Base-by-base conservation (phyloP, 2,329 filamentous ascomycete genomes). In the Diaporthe destruens region DNA sequence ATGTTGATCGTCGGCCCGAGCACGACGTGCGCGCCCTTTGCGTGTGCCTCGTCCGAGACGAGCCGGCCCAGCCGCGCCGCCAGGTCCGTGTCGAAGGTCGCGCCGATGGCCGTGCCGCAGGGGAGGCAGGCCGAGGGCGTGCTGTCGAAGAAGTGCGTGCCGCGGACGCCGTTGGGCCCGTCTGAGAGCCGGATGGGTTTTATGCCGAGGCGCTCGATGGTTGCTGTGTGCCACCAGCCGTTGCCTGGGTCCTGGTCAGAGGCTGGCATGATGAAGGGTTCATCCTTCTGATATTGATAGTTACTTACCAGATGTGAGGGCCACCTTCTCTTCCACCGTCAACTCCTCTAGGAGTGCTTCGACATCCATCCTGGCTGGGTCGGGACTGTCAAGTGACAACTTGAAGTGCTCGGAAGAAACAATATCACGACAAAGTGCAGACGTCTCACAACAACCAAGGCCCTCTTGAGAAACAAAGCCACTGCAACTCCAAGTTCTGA, bases 21-120 rank as follows among this genome's bases (percentile, higher is more conserved):
- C 76, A 92, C 89, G 20, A 93, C 87, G 76, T 94, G 91, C 11
- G 92, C 87, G 66, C 91, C 92, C 81, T 95, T 95, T 67, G 76
- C 78, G 18, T 77, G 76, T 0, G 80, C 77, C 56, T 83, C 91
- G 32, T 88, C 85, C n/a, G 87, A 90, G 71, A 92, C 85, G 23
- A 89, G 82, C 18, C 84, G 81, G 16, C 91, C 91, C 25, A 90
- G 85, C 66, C 87, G 80, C 59, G 87, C 81, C 42, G 91, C 84
- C 23, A 92, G 81, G 5, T 89, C 85, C 2, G 83, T 76, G 76
- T 93, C 89, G 83, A 90, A 93, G 11, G 89, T 91, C 12, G 90
- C 88, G 6, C 89, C 91, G 57, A 93, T 75, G 51, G 74, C 79
- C 49, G 78, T 79, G 72, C 77, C 80, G 71, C 75, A 80, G 7